Conservation (phyloP, 352 stramenopile genomes). For the Globisporangium apiculatum region DNA sequence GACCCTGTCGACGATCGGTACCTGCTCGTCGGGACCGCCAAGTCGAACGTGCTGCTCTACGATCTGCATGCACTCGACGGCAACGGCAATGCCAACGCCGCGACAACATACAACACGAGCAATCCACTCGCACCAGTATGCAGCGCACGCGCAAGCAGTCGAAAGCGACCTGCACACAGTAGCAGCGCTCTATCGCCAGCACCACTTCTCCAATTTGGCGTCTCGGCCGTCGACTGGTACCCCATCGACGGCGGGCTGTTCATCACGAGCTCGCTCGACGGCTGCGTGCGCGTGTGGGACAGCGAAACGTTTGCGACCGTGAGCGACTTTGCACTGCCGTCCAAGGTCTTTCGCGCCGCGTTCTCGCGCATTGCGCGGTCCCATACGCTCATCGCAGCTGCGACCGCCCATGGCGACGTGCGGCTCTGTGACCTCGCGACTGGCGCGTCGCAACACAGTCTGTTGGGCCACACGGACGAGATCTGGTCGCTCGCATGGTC, state of each 20-base stretch:
- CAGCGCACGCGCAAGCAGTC: constrained; percentile 12
- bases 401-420: no score
- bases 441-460: no score
- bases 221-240: constrained; percentile 85
- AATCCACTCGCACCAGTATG: constrained; percentile 19
- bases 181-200: neutral
- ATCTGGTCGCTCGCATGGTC: no score
- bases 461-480: no score
- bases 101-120: constrained; percentile 21
- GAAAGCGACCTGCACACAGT: neutral
- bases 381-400: no score
- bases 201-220: constrained; percentile 34
- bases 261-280: constrained; percentile 66
- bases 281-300: constrained; percentile 72
- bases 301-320: constrained; percentile 36
- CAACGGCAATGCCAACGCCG: constrained; percentile 3
- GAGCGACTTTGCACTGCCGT: no score
- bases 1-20: constrained; percentile 53
- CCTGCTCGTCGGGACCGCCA: constrained; percentile 49
- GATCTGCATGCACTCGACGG: constrained; percentile 49
- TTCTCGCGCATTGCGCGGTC: no score
- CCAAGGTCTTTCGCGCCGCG: no score
- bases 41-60: constrained; percentile 54
- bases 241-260: constrained; percentile 78
- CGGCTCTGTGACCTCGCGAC: no score